A percentile compares a stretch with the other conserved stretches of the same genome.
Evolutionary conservation across 371 early-diverging fungal genomes (phyloP).

Genomic region (Sporodiniella umbellata): DNA sequence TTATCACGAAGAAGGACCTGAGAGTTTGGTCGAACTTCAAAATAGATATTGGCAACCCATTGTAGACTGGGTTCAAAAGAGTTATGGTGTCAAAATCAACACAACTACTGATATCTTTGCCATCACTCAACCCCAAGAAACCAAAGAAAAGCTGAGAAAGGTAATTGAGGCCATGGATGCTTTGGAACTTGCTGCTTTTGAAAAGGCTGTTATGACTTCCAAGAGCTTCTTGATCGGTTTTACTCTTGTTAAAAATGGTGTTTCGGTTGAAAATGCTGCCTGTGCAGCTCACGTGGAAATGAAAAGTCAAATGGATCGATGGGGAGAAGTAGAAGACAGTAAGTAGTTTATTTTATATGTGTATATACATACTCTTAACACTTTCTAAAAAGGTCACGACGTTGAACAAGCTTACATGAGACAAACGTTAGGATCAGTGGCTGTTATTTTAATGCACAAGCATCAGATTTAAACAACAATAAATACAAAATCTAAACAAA

Average conservation of each 20-base stretch:
- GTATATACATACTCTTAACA: neutral
- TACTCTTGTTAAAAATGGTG: constrained; percentile 69
- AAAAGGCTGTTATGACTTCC: constrained; percentile 80
- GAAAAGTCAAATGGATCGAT: constrained; percentile 78
- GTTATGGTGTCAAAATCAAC: constrained; percentile 66
- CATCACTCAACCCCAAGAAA: constrained; percentile 61
- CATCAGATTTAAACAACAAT: constrained; percentile 1
- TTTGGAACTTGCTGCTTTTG: constrained; percentile 84
- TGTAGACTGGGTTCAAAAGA: constrained; percentile 70
- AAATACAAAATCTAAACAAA: no score
- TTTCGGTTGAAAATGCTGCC: constrained; percentile 79
- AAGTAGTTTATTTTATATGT: no score
- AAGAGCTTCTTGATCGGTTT: constrained; percentile 90
- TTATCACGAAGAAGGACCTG: constrained; percentile 80
- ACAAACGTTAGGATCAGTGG: constrained; percentile 50
- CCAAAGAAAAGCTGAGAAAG: constrained; percentile 52
- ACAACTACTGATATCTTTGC: constrained; percentile 74
- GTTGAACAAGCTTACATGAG: constrained; percentile 50
- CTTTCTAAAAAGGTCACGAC: constrained; percentile 38
- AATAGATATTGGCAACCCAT: constrained; percentile 79
- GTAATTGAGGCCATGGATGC: constrained; percentile 59
- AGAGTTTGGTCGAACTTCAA: constrained; percentile 75
- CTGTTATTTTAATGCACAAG: constrained; percentile 40
- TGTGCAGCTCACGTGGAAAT: constrained; percentile 85
- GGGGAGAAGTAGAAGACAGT: constrained; percentile 95